Percentiles rank a stretch among this genome's conserved stretches.
Conservation (phyloP, 345 rosid genomes). For the Salix koriyanagi region DNA sequence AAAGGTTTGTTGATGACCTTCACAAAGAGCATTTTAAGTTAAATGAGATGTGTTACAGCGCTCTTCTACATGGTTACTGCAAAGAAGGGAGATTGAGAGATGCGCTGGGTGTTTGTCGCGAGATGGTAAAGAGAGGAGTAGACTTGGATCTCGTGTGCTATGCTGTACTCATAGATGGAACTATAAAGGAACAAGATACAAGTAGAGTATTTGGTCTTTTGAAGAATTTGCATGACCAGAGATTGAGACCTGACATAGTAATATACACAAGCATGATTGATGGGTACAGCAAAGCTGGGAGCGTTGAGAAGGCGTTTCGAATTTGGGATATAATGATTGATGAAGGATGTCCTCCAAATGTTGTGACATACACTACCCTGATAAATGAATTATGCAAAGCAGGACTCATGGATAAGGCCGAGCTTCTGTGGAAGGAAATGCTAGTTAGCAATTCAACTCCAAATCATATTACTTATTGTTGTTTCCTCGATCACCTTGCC, state of each 20-base stretch:
- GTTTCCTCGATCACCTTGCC: constrained; percentile 69
- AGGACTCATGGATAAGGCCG: constrained; percentile 65
- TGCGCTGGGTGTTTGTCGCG: constrained; percentile 53
- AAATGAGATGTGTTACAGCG: constrained; percentile 83
- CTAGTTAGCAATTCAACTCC: constrained; percentile 41
- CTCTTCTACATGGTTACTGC: constrained; percentile 72
- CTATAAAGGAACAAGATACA: constrained; percentile 51
- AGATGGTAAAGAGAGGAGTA: constrained; percentile 71
- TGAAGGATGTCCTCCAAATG: constrained; percentile 68
- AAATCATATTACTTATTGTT: constrained; percentile 74
- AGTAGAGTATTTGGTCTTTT: constrained; percentile 43
- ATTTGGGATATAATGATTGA: constrained; percentile 72
- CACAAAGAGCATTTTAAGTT: constrained; percentile 47
- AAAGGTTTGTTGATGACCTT: constrained; percentile 62
- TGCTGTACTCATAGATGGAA: constrained; percentile 73
- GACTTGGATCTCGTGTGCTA: constrained; percentile 82
- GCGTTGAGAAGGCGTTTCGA: constrained; percentile 57
- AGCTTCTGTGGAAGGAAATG: constrained; percentile 59
- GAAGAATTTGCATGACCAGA: constrained; percentile 60
- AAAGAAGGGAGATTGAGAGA: constrained; percentile 74
- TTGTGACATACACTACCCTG: constrained; percentile 77
- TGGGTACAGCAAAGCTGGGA: constrained; percentile 66
- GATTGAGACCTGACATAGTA: constrained; percentile 69
- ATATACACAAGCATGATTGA: constrained; percentile 84
- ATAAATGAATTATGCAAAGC: constrained; percentile 80